Evolutionary conservation across 2,329 filamentous ascomycete genomes (phyloP).

Genomic region (Trichoderma gracile): DNA sequence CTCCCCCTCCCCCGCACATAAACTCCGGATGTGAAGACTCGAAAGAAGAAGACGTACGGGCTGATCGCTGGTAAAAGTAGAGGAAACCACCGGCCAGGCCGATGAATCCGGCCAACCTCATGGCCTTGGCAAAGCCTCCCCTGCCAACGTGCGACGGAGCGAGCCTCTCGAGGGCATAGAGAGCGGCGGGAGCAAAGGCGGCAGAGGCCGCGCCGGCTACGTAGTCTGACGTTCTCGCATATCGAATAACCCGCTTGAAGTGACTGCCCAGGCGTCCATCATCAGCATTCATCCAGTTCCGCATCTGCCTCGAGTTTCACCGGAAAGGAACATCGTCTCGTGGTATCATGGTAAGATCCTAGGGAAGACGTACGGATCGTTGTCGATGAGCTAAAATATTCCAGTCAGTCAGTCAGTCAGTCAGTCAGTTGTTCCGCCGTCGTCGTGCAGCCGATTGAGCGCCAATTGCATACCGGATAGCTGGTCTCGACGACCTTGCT

Average conservation of each 20-base stretch:
- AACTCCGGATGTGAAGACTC: background rate
- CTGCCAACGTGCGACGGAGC: slow-evolving; percentile 82
- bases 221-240: slow-evolving; percentile 86
- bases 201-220: slow-evolving; percentile 66
- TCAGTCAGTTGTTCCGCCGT: background rate
- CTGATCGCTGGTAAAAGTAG: slow-evolving; percentile 80
- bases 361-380: slow-evolving; percentile 74
- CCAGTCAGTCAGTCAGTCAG: slow-evolving; percentile 30
- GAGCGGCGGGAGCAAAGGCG: slow-evolving; percentile 69
- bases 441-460: slow-evolving; percentile 30
- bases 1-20: background rate
- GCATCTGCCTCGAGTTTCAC: no score
- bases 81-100: slow-evolving; percentile 78
- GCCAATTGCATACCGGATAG: slow-evolving; percentile 70
- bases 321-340: background rate
- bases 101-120: slow-evolving; percentile 75
- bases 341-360: no score
- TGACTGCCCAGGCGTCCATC: slow-evolving; percentile 61
- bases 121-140: slow-evolving; percentile 76
- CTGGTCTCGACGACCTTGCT: slow-evolving; percentile 79
- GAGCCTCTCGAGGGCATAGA: slow-evolving; percentile 79
- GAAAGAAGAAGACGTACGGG: slow-evolving; percentile 61
- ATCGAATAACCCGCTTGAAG: slow-evolving; percentile 83
- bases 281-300: slow-evolving; percentile 32
- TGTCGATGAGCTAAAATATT: slow-evolving; percentile 84